Evolutionary conservation across 345 rosid genomes (phyloP).

Genomic region (Ricinus communis): DNA sequence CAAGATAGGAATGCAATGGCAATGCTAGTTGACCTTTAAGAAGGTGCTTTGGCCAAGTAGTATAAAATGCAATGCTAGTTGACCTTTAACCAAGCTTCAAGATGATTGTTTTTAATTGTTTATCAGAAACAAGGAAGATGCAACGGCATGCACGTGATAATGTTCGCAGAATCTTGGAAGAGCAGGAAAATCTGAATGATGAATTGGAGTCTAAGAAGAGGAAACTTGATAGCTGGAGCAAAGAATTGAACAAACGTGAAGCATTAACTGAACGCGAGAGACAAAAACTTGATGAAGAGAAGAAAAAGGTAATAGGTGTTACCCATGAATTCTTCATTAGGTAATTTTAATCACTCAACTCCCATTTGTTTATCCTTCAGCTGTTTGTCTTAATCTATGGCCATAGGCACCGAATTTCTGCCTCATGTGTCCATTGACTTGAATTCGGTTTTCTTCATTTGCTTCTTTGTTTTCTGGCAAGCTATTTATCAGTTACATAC

Average conservation of each 20-base stretch:
- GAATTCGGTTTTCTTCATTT: not conserved
- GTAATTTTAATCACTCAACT: not conserved
- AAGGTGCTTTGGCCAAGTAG: not conserved
- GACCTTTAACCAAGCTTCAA: not conserved
- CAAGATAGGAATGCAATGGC: too few species aligned
- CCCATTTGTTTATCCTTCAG: not conserved
- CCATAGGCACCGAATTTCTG: not conserved
- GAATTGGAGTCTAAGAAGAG: constrained; percentile 64
- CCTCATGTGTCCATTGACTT: not conserved
- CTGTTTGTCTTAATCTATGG: not conserved
- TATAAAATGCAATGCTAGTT: not conserved
- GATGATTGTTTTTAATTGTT: constrained; percentile 16
- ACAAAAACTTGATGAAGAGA: constrained; percentile 86
- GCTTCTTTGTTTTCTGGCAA: not conserved
- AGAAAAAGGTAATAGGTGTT: constrained; percentile 47
- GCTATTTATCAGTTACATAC: not conserved
- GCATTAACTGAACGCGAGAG: constrained; percentile 77
- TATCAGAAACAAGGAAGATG: constrained; percentile 78
- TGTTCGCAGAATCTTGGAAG: constrained; percentile 60
- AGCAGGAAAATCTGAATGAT: constrained; percentile 58
- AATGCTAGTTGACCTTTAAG: not conserved
- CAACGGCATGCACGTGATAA: constrained; percentile 60
- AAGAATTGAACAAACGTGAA: constrained; percentile 72
- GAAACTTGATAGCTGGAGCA: constrained; percentile 56
- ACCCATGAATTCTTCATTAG: not conserved